Evolutionary conservation across 2,329 filamentous ascomycete species (phyloP).

Genomic region (Fusarium papillatum): DNA sequence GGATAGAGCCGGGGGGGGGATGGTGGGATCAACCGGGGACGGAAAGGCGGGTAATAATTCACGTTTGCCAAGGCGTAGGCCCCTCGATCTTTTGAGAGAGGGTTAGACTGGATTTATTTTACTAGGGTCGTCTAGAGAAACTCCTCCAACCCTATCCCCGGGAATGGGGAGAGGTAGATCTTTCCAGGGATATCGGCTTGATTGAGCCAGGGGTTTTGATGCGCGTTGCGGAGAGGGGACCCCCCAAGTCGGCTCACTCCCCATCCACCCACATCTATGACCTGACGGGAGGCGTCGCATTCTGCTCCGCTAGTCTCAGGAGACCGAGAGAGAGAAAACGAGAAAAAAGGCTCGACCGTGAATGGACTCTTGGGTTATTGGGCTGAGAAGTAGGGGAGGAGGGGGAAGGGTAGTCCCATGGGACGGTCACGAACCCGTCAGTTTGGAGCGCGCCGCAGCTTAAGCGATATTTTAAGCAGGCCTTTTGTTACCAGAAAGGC

Average conservation of each 20-base stretch:
- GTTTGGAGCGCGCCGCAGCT: constrained; percentile 2
- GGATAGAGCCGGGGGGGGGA: constrained; percentile 30
- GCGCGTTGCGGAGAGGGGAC: constrained; percentile 14
- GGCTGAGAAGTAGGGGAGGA: constrained; percentile 11
- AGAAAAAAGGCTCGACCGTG: constrained; percentile 5
- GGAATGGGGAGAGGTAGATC: constrained; percentile 30
- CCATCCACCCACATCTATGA: neutral
- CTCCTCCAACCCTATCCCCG: neutral
- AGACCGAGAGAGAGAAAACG: neutral
- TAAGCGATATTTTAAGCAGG: constrained; percentile 1
- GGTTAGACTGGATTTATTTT: neutral
- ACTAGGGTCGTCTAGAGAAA: neutral
- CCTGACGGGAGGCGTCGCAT: constrained; percentile 6
- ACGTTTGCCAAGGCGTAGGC: neutral
- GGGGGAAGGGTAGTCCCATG: neutral
- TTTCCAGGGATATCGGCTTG: constrained; percentile 15
- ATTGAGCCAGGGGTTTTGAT: constrained; percentile 1
- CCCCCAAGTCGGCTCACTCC: neutral
- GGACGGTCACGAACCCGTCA: constrained; percentile 3
- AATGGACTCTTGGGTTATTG: constrained; percentile 11
- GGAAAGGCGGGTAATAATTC: constrained; percentile 39
- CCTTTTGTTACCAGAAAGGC: neutral
- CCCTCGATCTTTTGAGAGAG: neutral
- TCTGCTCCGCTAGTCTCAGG: constrained; percentile 6
- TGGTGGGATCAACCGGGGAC: constrained; percentile 36